These are phyloP conservation scores for Nakazawaea wyomingensis DNA, from an alignment of 805 yeast genomes.

Conservation along the genomic window DNA sequence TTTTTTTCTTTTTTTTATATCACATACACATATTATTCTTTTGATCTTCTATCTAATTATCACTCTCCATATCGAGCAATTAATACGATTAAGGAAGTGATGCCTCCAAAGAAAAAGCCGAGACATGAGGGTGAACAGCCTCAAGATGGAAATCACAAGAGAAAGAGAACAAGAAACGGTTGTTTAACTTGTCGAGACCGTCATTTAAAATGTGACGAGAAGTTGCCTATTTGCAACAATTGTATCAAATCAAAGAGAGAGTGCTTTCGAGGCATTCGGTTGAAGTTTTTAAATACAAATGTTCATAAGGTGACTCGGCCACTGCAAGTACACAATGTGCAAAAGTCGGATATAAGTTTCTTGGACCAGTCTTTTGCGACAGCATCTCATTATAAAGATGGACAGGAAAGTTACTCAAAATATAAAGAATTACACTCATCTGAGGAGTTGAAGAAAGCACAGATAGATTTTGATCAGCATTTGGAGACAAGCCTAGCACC, in stretches of 20 bases:
- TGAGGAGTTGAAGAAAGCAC: constrained; percentile 11
- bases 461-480: constrained; percentile 8
- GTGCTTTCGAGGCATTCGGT: constrained; percentile 42
- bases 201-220: constrained; percentile 65
- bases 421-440: constrained; percentile 21
- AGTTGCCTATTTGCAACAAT: constrained; percentile 54
- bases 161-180: constrained; percentile 33
- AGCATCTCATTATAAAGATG: constrained; percentile 34
- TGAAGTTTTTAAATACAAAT: constrained; percentile 31
- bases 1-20: neutral
- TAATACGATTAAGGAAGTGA: too few relatives aligned
- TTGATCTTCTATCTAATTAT: neutral
- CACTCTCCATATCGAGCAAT: neutral
- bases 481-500: constrained; percentile 3
- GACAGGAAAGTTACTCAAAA: constrained; percentile 26
- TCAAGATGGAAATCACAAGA: constrained; percentile 5
- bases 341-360: constrained; percentile 13
- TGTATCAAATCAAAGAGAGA: constrained; percentile 44
- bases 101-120: constrained; percentile 1
- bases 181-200: constrained; percentile 61
- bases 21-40: too few relatives aligned
- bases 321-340: neutral
- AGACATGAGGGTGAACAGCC: neutral
- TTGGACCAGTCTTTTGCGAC: constrained; percentile 40
- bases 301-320: constrained; percentile 4